Evolutionary conservation across 495 filamentous ascomycete genomes (phyloP), one percentile per base, ranked within the genome.

Genomic region (Penicillium herquei): DNA sequence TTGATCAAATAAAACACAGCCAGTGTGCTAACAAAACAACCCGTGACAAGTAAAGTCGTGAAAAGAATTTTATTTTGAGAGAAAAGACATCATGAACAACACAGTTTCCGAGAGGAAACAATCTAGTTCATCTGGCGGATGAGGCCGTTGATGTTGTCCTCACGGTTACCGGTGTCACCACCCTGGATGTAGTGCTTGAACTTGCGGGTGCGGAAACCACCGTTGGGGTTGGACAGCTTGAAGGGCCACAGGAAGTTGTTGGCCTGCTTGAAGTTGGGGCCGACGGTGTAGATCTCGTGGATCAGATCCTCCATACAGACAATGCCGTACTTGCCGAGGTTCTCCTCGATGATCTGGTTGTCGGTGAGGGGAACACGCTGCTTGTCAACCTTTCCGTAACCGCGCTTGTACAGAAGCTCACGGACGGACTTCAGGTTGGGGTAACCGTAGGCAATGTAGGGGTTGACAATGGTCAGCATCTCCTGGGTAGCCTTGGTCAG

Each of bases 191-290:
- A 98, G 83, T 98, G 95, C 83, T 91, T 91, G 88, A 98, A 98
- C 83, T 98, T 98, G 75, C 94, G 84, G 53, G 86, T 77, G 71
- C 88, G 83, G 89, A 98, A 98, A 49, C 95, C 93, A 70, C 94
- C 95, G 59, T 79, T 98, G 67, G 94, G 94, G 82, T 92, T 96
- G 83, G 84, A 90, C 66, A 98, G 87, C 88, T 98, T 98, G 87
- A 98, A 98, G 68, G 94, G 94, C 94, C 94, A 98, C 47, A 98
- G 82, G 85, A 98, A 98, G 88, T 98, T 98, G 84, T 90, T 88
- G 72, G 90, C 91, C 84, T 98, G 92, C 88, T 98, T 98, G 89
- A 98, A 98, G 84, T 96, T 96, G 81, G 93, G 92, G 68, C 92
- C 94, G 59, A 97, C 94, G 56, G 92, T 96, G 83, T 84, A 91